These are phyloP conservation scores for Sporothrix variecibatus DNA, from an alignment of 2,329 filamentous ascomycete genomes.

Conservation along the genomic window DNA sequence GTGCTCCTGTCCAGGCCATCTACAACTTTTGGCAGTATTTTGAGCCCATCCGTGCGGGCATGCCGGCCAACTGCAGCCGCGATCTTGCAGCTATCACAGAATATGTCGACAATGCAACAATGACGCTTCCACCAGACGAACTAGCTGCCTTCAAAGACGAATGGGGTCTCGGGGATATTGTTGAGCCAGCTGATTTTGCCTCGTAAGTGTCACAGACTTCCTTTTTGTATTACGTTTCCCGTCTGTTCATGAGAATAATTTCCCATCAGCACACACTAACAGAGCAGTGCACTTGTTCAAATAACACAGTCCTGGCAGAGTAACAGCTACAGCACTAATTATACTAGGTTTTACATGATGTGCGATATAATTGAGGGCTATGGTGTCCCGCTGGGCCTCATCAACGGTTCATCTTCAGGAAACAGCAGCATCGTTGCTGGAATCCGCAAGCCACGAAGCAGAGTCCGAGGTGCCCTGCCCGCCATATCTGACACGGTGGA, in stretches of 20 bases:
- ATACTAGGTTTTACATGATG: conserved; percentile 42
- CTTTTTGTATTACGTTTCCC: no score
- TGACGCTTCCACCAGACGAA: conserved; percentile 40
- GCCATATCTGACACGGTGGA: conserved; percentile 41
- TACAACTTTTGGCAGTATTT: conserved; percentile 63
- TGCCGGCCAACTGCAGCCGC: conserved; percentile 59
- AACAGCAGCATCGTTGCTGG: conserved; percentile 22
- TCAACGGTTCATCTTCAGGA: conserved; percentile 28
- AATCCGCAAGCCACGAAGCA: neutral
- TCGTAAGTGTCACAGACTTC: neutral
- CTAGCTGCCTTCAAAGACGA: conserved; percentile 5
- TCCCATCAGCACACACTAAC: neutral
- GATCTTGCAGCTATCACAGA: conserved; percentile 55
- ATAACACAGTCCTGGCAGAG: conserved; percentile 41
- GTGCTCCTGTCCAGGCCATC: conserved; percentile 57
- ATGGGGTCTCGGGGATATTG: neutral
- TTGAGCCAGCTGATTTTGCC: neutral
- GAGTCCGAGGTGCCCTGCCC: neutral
- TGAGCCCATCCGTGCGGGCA: conserved; percentile 56
- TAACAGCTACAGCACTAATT: conserved; percentile 40
- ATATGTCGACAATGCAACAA: conserved; percentile 53
- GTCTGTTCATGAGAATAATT: neutral
- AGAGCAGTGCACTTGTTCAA: conserved; percentile 33
- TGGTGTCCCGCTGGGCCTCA: conserved; percentile 22
- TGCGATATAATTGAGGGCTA: conserved; percentile 41